These are phyloP conservation scores for Eucalyptus coolabah DNA, from an alignment of 345 rosid genomes.

Conservation along the genomic window DNA sequence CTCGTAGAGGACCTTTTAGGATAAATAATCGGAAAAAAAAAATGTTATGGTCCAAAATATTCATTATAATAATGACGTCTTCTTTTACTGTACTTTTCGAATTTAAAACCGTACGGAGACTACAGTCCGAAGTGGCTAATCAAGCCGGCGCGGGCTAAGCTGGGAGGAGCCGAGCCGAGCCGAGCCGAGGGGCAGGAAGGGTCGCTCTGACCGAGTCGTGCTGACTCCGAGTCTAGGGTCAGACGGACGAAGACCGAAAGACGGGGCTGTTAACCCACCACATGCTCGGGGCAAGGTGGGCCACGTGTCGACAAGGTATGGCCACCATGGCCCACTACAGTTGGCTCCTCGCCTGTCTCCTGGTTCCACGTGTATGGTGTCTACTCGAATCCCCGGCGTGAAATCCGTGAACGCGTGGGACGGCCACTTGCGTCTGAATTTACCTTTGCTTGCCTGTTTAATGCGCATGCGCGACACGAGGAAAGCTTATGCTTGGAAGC, in stretches of 20 bases:
- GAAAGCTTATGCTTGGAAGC: background rate
- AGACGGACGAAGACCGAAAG: background rate
- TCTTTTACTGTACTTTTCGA: background rate
- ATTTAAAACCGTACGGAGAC: background rate
- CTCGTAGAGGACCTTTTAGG: background rate
- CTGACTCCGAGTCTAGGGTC: background rate
- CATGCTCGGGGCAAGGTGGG: background rate
- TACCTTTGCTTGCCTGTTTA: background rate
- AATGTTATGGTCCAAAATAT: background rate
- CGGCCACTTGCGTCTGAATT: background rate
- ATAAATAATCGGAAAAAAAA: background rate
- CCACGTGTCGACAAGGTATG: background rate
- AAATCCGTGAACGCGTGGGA: background rate
- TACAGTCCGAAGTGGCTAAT: background rate
- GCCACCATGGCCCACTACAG: background rate
- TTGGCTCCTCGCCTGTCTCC: background rate
- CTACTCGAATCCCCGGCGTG: background rate
- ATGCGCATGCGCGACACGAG: background rate
- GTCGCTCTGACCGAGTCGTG: background rate
- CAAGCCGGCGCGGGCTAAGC: background rate
- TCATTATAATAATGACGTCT: background rate
- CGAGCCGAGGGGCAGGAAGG: background rate
- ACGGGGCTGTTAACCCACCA: background rate
- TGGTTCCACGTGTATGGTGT: background rate
- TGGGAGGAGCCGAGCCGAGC: background rate